Base-by-base conservation (phyloP, 257 asterid species). In the Nyctanthes arbortristis region DNA sequence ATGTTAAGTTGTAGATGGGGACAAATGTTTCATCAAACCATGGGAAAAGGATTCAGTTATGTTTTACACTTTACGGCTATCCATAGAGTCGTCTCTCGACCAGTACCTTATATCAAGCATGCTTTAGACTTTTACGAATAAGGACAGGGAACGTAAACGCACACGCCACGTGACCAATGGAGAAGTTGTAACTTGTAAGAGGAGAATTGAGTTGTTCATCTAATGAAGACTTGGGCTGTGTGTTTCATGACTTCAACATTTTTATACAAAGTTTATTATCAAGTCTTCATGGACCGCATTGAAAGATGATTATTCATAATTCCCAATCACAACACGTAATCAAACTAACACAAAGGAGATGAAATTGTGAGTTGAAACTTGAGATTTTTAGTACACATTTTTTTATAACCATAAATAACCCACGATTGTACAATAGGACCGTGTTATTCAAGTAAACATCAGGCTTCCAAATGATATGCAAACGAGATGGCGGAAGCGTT, bases 191-290 rank as follows among this genome's bases (percentile, higher is more conserved):
- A n/a, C n/a, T n/a, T n/a, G n/a, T n/a, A n/a, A n/a, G n/a, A n/a
- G n/a, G n/a, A n/a, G n/a, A n/a, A n/a, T n/a, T n/a, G n/a, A 29
- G 77, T 81, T 78, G 83, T 81, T 57, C 52, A 78, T 73, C 86
- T 75, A 78, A 67, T 68, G 31, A 10, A n/a, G 32, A n/a, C n/a
- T n/a, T n/a, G n/a, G n/a, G n/a, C n/a, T n/a, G n/a, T n/a, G n/a
- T n/a, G n/a, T n/a, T n/a, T 59, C 60, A 30, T 20, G 55, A 1
- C 16, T 54, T 61, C 47, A 16, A 66, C 49, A 2, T 69, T 47
- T 22, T 7, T 47, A 39, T 1, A 14, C 29, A 5, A 18, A 35
- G 3, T 28, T 16, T 56, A 22, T 37, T 31, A 16, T 5, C 25
- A 0, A 35, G 10, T 25, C 29, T 68, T 27, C 24, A 3, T 45